Evolutionary conservation across 495 filamentous ascomycete genomes (phyloP), one percentile per base, ranked within the genome.

Genomic region (Hypomontagnella submonticulosa): DNA sequence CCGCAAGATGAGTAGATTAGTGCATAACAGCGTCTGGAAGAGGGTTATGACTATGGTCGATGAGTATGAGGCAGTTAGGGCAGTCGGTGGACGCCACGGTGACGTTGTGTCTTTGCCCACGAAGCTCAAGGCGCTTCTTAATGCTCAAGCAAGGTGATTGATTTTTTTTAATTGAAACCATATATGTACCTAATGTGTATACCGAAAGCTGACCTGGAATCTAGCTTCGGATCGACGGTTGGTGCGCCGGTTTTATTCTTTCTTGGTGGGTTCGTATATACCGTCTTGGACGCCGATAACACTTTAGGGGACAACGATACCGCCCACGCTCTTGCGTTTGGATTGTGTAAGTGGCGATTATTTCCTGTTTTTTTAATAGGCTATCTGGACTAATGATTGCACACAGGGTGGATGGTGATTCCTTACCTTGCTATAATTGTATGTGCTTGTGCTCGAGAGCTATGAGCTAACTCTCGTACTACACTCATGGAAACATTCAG

Each of bases 161-260:
- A 42, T 51, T 61, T 2, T 42, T 4, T 1, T 7, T 10, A n/a
- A 12, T n/a, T 13, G n/a, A 38, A 1, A 11, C 7, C 33, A 1
- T 19, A 7, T 9, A 4, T n/a, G 8, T n/a, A n/a, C n/a, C n/a
- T n/a, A n/a, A n/a, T n/a, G n/a, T n/a, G n/a, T n/a, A n/a, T n/a
- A n/a, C n/a, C n/a, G 10, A 13, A 27, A 27, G 15, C 53, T 74
- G 34, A 67, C 42, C 59, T 37, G 10, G 15, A 18, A 10, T 42
- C 27, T 43, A 74, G 75, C 18, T 84, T 83, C 41, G 82, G 81
- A 9, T 66, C 78, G 41, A 75, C 79, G 6, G 74, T 84, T 12
- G 81, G 82, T 6, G 78, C 78, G 4, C 81, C 82, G 0, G 71
- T 84, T 0, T 60, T 80, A 1, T 82, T 84, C 65, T 84, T 80